Percentiles rank a stretch among this genome's conserved stretches.
phyloP scores from a whole-genome alignment of 345 rosid species.

The Citrus sp. region DNA sequence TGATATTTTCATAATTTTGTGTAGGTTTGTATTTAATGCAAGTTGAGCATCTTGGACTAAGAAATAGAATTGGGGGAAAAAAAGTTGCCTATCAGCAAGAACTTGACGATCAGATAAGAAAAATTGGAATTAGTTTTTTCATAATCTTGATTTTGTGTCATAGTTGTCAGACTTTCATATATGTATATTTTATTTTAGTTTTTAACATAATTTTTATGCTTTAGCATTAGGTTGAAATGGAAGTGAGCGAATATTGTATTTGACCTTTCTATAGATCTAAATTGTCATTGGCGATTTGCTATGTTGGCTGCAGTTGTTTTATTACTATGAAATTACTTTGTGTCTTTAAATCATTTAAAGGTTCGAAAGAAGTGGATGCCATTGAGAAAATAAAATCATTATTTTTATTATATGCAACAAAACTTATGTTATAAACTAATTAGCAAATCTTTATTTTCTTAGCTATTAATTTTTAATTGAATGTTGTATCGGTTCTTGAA shows the following conservation, averaged over 20 bases:
- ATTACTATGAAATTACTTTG: background rate
- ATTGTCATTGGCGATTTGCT: too few relatives aligned
- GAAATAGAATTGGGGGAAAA: slow-evolving; percentile 71
- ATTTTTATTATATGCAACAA: background rate
- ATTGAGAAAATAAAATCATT: slow-evolving; percentile 18
- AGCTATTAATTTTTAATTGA: too few relatives aligned
- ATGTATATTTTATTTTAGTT: too few relatives aligned
- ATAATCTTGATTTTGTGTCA: too few relatives aligned
- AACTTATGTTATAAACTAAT: background rate
- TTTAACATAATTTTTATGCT: too few relatives aligned
- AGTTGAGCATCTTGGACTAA: slow-evolving; percentile 65
- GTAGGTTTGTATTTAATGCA: slow-evolving; percentile 25
- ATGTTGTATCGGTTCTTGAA: too few relatives aligned
- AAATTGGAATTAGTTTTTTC: slow-evolving; percentile 4
- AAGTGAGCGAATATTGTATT: too few relatives aligned
- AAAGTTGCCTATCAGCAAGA: slow-evolving; percentile 66
- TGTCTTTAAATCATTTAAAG: slow-evolving; percentile 46
- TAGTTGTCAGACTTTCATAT: background rate
- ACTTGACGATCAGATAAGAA: slow-evolving; percentile 85
- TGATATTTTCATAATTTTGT: too few relatives aligned
- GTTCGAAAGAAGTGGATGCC: slow-evolving; percentile 34
- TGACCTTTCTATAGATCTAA: too few relatives aligned
- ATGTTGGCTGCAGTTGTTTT: background rate
- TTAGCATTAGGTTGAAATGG: too few relatives aligned
- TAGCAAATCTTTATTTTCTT: too few relatives aligned